These are phyloP conservation scores for Spergularia marina DNA, from an alignment of 148 eudicot genomes.

Conservation along the genomic window DNA sequence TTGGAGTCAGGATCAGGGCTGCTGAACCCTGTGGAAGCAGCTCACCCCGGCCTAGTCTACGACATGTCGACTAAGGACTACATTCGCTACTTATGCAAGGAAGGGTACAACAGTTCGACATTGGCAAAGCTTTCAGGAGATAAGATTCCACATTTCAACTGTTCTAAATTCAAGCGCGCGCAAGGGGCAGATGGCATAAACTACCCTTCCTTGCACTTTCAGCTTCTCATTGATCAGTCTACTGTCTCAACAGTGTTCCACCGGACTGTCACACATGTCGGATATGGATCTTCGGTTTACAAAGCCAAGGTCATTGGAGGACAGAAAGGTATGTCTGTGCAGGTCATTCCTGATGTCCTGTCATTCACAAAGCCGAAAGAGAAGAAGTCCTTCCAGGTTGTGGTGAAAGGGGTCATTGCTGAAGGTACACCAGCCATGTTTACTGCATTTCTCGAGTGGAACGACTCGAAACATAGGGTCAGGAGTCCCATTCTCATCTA, in stretches of 20 bases:
- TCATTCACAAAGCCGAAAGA: conserved; percentile 31
- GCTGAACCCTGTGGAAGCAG: conserved; percentile 54
- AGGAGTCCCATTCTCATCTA: conserved; percentile 64
- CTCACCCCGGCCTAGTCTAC: conserved; percentile 67
- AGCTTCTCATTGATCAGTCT: conserved; percentile 16
- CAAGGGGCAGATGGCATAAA: conserved; percentile 68
- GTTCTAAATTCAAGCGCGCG: conserved; percentile 39
- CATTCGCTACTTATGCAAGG: conserved; percentile 57
- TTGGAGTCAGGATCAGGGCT: conserved; percentile 61
- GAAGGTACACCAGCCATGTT: conserved; percentile 16
- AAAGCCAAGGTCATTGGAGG: conserved; percentile 34
- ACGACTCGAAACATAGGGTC: conserved; percentile 43
- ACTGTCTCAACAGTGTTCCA: conserved; percentile 36
- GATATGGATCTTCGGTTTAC: conserved; percentile 30
- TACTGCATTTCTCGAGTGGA: conserved; percentile 48
- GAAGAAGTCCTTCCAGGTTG: conserved; percentile 47
- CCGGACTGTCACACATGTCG: conserved; percentile 69
- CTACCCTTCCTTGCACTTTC: conserved; percentile 73
- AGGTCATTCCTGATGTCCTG: conserved; percentile 44
- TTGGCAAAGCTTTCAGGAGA: conserved; percentile 36
- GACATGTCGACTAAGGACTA: conserved; percentile 50
- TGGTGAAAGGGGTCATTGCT: conserved; percentile 39
- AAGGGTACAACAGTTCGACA: conserved; percentile 54
- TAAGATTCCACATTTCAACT: conserved; percentile 35
- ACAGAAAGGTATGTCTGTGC: conserved; percentile 39